Conservation (phyloP, 1,284 basidiomycete species). For the Irpex sp. region DNA sequence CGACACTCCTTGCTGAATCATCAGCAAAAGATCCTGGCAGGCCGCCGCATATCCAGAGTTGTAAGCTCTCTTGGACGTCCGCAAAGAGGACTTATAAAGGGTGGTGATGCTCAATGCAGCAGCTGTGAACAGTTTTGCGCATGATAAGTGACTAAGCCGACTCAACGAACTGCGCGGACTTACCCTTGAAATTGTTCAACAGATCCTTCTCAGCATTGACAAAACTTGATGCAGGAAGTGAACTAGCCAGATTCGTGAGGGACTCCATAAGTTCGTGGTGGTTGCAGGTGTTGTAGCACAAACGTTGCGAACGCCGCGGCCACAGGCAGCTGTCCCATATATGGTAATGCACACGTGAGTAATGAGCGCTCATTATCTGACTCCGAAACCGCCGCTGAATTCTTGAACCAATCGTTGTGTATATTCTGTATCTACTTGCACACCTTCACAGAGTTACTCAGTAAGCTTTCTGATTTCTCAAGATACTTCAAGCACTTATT, state of each 20-base stretch:
- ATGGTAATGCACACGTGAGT: too few relatives aligned
- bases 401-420: too few relatives aligned
- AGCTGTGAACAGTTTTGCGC: constrained; percentile 35
- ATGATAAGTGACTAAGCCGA: background rate
- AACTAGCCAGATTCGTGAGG: constrained; percentile 69
- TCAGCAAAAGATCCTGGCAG: constrained; percentile 71
- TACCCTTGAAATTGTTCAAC: constrained; percentile 78
- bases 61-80: constrained; percentile 72
- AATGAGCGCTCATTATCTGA: too few relatives aligned
- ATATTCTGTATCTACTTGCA: too few relatives aligned
- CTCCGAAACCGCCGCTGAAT: too few relatives aligned
- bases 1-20: constrained; percentile 79
- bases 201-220: constrained; percentile 72
- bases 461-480: too few relatives aligned
- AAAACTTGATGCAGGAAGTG: constrained; percentile 58
- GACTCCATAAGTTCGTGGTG: constrained; percentile 48
- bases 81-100: constrained; percentile 70
- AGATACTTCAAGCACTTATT: too few relatives aligned
- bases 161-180: constrained; percentile 2
- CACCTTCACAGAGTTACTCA: too few relatives aligned
- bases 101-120: constrained; percentile 81
- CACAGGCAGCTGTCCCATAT: too few relatives aligned
- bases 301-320: too few relatives aligned
- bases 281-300: background rate
- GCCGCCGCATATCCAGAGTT: constrained; percentile 74